These are phyloP conservation scores for Paratinospora sagittata DNA, from an alignment of 164 flowering plant genomes.

Conservation along the genomic window DNA sequence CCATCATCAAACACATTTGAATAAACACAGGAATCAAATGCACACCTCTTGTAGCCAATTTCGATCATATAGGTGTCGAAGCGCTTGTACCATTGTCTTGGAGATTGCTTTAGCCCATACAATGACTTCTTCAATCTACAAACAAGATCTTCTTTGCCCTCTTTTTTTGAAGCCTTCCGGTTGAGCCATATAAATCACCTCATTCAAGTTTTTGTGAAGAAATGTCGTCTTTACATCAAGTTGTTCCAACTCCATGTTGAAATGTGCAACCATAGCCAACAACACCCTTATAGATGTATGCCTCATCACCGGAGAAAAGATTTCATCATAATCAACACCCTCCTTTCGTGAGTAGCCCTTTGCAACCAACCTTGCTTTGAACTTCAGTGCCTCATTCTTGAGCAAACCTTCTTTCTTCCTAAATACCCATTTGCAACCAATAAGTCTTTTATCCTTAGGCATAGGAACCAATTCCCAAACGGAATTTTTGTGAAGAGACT, in stretches of 20 bases:
- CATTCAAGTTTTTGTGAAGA: background rate
- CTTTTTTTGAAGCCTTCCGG: background rate
- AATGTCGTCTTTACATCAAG: background rate
- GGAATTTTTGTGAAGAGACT: too few relatives aligned
- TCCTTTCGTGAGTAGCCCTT: constrained; percentile 3
- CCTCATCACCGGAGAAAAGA: background rate
- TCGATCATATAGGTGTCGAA: background rate
- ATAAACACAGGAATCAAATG: too few relatives aligned
- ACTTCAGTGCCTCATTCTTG: background rate
- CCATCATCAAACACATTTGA: too few relatives aligned
- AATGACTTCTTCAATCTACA: background rate
- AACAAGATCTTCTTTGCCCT: background rate
- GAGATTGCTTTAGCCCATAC: background rate
- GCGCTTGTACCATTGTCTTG: background rate
- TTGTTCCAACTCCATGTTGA: background rate
- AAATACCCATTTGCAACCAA: background rate
- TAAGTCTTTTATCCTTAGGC: background rate
- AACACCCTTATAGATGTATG: constrained; percentile 3
- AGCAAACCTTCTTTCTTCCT: background rate
- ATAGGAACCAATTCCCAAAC: constrained; percentile 3
- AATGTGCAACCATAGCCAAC: background rate
- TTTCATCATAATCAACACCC: constrained; percentile 2
- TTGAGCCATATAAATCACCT: background rate
- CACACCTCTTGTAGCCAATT: background rate
- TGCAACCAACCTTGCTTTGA: background rate